Base-by-base conservation (phyloP, 352 stramenopile species). In the Phytopythium chamaehyphon region DNA sequence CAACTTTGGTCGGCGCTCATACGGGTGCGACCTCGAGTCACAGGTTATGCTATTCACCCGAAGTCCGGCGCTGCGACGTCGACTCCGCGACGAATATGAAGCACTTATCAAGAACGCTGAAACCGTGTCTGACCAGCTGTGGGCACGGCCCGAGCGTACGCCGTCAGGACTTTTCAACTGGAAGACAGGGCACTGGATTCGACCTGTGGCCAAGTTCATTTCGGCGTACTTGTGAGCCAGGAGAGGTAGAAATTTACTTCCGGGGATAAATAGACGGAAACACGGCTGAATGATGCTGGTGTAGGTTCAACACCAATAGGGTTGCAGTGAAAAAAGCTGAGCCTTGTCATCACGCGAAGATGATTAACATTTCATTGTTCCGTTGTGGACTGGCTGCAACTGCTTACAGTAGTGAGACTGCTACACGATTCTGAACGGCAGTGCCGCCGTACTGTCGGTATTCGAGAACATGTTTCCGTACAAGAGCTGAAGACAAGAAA, bases 1-100 rank as follows among this genome's bases (percentile, higher is more conserved):
- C 54, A 91, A 91, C 62, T 91, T 91, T 56, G 81, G 81, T 2
- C 73, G 75, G 31, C 81, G 81, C 3, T 91, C 81, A 16, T 89
- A 88, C 55, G 77, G 76, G 18, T 85, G 72, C 35, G 81, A 91
- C 49, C 61, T 91, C 6, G 81, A 91, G 57, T 88, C 77, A 12
- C 83, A 91, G 51, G 60, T 90, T 33, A 64, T 87, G 10, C 22
- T 90, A 31, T 88, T 73, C 55, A 88, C 80, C 16, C 73, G 62
- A 16, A 78, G 65, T 51, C 51, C 72, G 0, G 57, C 58, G n/a
- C 65, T 90, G 21, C 77, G 79, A 52, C 51, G 53, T 6, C 63
- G 55, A 14, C 63, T 90, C 3, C 53, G 71, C 11, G 54, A 73
- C 35, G 80, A 90, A 55, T 88, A 80, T 44, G 61, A 78, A 3